Conservation (phyloP, 495 filamentous ascomycete genomes). For the Neurospora hispaniola region DNA sequence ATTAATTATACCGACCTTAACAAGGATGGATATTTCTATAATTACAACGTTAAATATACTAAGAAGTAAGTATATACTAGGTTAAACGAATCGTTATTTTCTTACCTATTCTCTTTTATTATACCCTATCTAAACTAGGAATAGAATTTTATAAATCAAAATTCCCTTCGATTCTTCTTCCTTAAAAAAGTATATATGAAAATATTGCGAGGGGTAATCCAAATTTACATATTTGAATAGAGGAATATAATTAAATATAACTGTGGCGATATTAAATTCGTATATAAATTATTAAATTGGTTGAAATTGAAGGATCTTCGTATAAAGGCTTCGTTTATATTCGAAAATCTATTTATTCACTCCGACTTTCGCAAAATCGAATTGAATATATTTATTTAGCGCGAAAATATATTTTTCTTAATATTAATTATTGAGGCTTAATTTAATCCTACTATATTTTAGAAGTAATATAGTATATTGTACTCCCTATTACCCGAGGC, state of each 20-base stretch:
- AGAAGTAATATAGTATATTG: neutral
- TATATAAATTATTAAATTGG: neutral
- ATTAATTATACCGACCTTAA: neutral
- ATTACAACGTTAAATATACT: neutral
- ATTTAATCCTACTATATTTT: neutral
- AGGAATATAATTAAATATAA: neutral
- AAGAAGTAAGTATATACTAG: neutral
- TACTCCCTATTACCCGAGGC: neutral
- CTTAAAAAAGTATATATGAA: neutral
- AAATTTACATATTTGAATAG: neutral
- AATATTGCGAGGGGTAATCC: neutral
- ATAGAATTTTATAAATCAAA: neutral
- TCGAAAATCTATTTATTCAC: neutral
- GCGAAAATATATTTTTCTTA: neutral
- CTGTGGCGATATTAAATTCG: neutral
- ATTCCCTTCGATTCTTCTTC: neutral
- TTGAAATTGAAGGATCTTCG: neutral
- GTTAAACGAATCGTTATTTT: neutral
- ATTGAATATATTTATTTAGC: neutral
- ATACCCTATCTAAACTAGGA: neutral
- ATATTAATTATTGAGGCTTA: neutral
- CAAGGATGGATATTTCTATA: neutral
- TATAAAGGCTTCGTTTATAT: neutral
- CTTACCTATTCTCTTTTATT: neutral
- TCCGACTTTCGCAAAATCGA: neutral